Conservation (phyloP, 2,329 filamentous ascomycete genomes). For the Alternaria alternata region DNA sequence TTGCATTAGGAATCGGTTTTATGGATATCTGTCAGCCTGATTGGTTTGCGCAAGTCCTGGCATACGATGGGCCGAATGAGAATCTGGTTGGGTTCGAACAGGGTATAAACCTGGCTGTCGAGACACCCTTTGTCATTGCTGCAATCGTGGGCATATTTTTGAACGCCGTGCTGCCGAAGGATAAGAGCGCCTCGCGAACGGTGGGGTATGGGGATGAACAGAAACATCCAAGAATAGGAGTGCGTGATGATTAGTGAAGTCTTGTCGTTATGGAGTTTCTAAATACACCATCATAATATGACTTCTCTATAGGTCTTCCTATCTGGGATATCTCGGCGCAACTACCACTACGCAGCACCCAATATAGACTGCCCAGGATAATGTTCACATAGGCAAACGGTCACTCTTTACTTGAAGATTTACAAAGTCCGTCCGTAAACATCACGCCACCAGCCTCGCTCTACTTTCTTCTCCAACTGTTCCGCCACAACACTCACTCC, state of each 20-base stretch:
- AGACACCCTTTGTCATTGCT: conserved; percentile 55
- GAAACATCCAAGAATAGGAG: conserved; percentile 17
- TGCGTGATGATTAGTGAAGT: conserved; percentile 8
- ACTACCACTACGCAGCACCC: neutral
- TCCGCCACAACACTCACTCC: neutral
- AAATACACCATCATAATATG: neutral
- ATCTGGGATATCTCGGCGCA: neutral
- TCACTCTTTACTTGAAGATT: neutral
- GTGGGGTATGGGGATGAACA: conserved; percentile 18
- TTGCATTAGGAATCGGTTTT: conserved; percentile 36
- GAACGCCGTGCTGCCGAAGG: conserved; percentile 53
- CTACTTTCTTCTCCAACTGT: neutral
- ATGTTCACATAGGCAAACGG: neutral
- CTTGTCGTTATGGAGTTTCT: neutral
- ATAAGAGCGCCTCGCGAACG: conserved; percentile 16
- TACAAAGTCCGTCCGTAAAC: neutral
- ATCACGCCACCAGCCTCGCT: conserved; percentile 1
- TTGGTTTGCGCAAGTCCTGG: conserved; percentile 52
- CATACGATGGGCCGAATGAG: conserved; percentile 49
- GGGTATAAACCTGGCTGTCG: conserved; percentile 52
- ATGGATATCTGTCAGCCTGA: conserved; percentile 52
- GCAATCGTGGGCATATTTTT: conserved; percentile 49
- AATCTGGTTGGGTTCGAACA: conserved; percentile 53
- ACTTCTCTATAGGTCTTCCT: neutral
- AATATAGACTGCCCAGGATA: neutral